phyloP scores from a whole-genome alignment of 495 filamentous ascomycete species.

The Ascodesmis nigricans region DNA sequence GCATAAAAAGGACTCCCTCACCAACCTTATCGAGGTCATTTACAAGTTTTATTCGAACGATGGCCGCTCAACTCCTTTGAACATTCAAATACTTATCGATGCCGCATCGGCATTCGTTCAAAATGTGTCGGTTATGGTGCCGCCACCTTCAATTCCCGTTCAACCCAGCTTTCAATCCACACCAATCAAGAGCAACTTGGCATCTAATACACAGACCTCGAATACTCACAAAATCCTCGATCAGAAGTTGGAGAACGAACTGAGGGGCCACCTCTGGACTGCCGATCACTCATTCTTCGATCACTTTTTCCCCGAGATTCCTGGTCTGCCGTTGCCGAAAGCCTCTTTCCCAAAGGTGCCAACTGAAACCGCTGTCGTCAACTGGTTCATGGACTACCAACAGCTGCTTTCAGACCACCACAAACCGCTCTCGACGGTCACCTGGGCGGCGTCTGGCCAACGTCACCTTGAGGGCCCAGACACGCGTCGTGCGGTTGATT shows the following conservation, averaged over 20 bases:
- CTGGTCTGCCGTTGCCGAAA: neutral
- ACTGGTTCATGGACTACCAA: neutral
- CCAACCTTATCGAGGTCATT: neutral
- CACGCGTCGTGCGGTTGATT: neutral
- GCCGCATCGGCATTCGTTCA: neutral
- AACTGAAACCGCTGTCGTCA: neutral
- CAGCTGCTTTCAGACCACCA: neutral
- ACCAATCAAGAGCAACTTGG: neutral
- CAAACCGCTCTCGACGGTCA: neutral
- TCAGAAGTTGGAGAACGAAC: neutral
- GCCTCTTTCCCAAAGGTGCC: neutral
- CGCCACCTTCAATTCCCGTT: neutral
- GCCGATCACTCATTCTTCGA: neutral
- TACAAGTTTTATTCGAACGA: neutral
- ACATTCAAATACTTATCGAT: neutral
- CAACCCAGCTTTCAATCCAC: neutral
- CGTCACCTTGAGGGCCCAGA: neutral
- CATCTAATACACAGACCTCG: neutral
- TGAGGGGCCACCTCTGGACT: neutral
- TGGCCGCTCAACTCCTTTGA: neutral
- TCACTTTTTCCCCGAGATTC: neutral
- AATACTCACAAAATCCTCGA: neutral
- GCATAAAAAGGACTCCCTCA: neutral
- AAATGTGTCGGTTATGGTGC: neutral
- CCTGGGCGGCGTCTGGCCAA: neutral